phyloP scores from a whole-genome alignment of 257 asterid species.

The Nicotiana otophora region DNA sequence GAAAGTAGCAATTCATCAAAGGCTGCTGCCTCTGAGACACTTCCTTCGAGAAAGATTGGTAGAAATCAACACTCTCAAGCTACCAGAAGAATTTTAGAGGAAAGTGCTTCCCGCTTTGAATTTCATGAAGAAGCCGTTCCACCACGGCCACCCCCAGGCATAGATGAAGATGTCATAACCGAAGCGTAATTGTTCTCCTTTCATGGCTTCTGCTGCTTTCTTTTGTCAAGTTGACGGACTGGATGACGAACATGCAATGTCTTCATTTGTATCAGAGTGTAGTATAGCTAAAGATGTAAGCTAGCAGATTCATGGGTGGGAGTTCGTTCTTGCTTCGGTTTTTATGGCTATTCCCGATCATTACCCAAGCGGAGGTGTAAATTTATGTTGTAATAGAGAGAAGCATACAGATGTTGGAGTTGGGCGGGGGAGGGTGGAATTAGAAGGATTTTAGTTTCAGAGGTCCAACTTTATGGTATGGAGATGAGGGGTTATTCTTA shows the following conservation, averaged over 20 bases:
- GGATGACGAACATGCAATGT: neutral
- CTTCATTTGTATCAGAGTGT: slow-evolving; percentile 13
- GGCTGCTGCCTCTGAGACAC: slow-evolving; percentile 35
- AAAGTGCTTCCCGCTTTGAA: neutral
- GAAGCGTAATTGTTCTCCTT: slow-evolving; percentile 47
- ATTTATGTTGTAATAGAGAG: slow-evolving; percentile 27
- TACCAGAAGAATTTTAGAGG: slow-evolving; percentile 49
- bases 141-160: slow-evolving; percentile 68
- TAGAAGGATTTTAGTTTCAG: slow-evolving; percentile 19
- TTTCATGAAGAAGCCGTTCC: slow-evolving; percentile 65
- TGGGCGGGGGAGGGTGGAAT: slow-evolving; percentile 11
- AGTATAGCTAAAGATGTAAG: slow-evolving; percentile 49
- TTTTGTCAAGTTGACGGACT: slow-evolving; percentile 25
- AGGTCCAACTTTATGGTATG: slow-evolving; percentile 17
- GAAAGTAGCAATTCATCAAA: slow-evolving; percentile 56
- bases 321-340: slow-evolving; percentile 29
- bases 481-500: slow-evolving; percentile 16
- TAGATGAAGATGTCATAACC: slow-evolving; percentile 38
- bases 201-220: slow-evolving; percentile 55
- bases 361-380: slow-evolving; percentile 98
- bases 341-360: slow-evolving; percentile 79
- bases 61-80: slow-evolving; percentile 37
- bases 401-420: neutral
- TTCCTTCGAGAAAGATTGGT: slow-evolving; percentile 68
- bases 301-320: slow-evolving; percentile 32